phyloP scores from a whole-genome alignment of 176 grass and related monocot species.

The Oryza longistaminata region DNA sequence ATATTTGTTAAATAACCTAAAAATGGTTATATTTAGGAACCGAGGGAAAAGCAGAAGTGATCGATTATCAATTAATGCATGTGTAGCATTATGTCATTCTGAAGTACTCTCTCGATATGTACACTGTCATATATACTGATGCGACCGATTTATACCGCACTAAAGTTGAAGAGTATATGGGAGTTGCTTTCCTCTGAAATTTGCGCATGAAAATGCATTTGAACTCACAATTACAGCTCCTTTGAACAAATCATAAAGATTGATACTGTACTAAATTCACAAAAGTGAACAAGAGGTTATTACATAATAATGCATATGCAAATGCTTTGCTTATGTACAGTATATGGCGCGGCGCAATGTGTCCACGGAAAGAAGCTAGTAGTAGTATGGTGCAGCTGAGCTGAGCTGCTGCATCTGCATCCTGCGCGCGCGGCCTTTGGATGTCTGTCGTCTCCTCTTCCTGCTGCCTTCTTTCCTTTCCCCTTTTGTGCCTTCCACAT shows the following conservation, averaged over 20 bases:
- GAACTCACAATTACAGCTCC: neutral
- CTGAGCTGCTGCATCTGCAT: neutral
- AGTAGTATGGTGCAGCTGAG: neutral
- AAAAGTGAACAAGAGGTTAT: neutral
- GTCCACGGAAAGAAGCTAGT: neutral
- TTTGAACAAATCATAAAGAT: neutral
- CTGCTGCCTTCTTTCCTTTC: neutral
- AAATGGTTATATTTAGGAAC: too few species aligned
- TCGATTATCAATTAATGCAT: neutral
- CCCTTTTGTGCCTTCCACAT: neutral
- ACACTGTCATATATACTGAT: neutral
- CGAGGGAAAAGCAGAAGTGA: neutral
- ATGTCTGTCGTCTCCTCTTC: neutral
- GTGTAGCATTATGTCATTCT: neutral
- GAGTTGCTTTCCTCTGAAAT: neutral
- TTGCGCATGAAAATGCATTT: neutral
- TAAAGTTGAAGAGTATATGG: neutral
- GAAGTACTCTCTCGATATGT: neutral
- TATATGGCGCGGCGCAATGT: slow-evolving; percentile 15
- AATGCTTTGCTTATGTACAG: neutral
- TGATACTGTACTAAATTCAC: neutral
- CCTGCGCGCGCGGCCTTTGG: slow-evolving; percentile 5
- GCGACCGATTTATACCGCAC: neutral
- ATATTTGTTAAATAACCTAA: too few species aligned
- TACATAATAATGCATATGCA: neutral